A percentile compares a stretch with the other conserved stretches of the same genome.
Conservation (phyloP, 2,329 filamentous ascomycete species). For the Penicillium sp. region DNA sequence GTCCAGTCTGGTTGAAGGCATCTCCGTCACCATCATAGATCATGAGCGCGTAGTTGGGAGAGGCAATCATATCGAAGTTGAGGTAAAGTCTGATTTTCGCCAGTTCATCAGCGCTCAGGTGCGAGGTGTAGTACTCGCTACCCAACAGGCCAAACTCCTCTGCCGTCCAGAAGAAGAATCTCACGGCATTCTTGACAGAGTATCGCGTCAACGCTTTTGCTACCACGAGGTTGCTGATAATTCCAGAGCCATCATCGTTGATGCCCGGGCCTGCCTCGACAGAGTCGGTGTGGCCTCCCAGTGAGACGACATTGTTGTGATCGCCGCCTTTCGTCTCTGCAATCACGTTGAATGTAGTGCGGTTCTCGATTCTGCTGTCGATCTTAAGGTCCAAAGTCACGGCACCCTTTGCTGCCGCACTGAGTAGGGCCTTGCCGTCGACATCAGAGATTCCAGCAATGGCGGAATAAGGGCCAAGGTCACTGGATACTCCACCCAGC, state of each 20-base stretch:
- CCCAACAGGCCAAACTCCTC: conserved; percentile 65
- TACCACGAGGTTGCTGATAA: conserved; percentile 58
- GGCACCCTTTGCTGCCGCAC: conserved; percentile 49
- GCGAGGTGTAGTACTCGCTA: conserved; percentile 55
- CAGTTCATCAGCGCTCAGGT: conserved; percentile 49
- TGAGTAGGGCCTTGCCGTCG: conserved; percentile 57
- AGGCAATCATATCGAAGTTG: conserved; percentile 70
- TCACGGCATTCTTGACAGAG: conserved; percentile 66
- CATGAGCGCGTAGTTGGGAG: conserved; percentile 57
- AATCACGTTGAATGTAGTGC: conserved; percentile 57
- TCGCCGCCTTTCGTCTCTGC: conserved; percentile 60
- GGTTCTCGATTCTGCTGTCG: conserved; percentile 46
- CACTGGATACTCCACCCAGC: conserved; percentile 57
- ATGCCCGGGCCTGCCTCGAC: conserved; percentile 65
- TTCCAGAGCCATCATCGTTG: conserved; percentile 74
- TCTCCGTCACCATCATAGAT: conserved; percentile 51
- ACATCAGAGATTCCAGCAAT: conserved; percentile 65
- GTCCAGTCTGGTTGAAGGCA: conserved; percentile 53
- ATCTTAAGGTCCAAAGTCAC: conserved; percentile 42
- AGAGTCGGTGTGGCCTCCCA: conserved; percentile 62
- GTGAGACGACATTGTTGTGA: conserved; percentile 56
- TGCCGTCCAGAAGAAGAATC: conserved; percentile 65
- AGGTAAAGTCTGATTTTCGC: conserved; percentile 65
- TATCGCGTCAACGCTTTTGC: conserved; percentile 66
- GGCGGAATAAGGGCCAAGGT: conserved; percentile 43